A percentile compares a stretch with the other conserved stretches of the same genome.
These are phyloP conservation scores for Raphidocelis subcapitata DNA, from an alignment of 139 green algal species.

Conservation along the genomic window DNA sequence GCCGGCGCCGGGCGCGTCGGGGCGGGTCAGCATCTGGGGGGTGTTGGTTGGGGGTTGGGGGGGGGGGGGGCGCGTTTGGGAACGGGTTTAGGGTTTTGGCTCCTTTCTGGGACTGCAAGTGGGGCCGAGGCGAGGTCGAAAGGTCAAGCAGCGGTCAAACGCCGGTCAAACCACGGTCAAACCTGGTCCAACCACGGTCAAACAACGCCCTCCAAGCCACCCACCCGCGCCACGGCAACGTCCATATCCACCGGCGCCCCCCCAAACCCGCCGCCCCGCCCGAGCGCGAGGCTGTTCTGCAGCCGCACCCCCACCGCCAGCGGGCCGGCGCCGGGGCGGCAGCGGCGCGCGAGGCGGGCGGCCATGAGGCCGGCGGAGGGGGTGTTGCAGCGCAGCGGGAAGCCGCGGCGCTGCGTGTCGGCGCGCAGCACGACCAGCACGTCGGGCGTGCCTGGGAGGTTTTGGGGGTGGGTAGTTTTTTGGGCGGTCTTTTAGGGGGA, in stretches of 20 bases:
- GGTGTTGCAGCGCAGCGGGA: conserved; percentile 8
- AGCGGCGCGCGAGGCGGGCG: conserved; percentile 1
- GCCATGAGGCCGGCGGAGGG: conserved; percentile 12
- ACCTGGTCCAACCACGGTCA: no score
- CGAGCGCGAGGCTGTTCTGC: conserved; percentile 20
- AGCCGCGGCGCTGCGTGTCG: conserved; percentile 23
- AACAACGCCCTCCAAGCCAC: no score
- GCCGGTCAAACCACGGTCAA: neutral
- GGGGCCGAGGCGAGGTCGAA: neutral
- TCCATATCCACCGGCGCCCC: conserved; percentile 23
- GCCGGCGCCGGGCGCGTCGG: neutral
- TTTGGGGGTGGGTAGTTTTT: neutral
- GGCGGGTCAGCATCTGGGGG: no score
- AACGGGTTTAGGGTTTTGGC: no score
- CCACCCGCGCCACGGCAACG: conserved; percentile 17
- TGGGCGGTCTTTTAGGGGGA: no score
- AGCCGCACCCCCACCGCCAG: conserved; percentile 15
- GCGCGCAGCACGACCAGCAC: conserved; percentile 14
- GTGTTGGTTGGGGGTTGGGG: no score
- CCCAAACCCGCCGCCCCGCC: neutral
- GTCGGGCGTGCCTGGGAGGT: conserved; percentile 1
- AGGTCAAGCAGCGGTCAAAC: neutral
- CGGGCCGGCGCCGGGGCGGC: conserved; percentile 1
- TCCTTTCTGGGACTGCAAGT: no score
- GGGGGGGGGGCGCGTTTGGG: no score